Conservation (phyloP, 129 eudicot species). For the Flaveria brownii region DNA sequence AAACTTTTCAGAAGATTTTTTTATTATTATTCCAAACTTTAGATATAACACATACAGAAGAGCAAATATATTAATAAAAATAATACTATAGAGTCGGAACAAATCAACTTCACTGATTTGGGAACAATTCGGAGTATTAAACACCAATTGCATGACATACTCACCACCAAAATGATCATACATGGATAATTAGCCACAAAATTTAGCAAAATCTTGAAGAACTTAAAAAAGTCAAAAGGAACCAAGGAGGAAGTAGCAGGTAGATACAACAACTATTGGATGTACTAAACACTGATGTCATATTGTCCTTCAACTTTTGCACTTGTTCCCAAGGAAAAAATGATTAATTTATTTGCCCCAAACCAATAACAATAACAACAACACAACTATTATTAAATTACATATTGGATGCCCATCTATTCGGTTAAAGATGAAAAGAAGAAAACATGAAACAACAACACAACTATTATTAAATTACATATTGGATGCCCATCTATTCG, state of each 20-base stretch:
- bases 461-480: no score
- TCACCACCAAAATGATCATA: neutral
- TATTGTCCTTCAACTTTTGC: neutral
- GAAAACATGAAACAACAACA: neutral
- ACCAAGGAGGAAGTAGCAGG: no score
- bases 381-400: no score
- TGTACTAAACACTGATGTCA: no score
- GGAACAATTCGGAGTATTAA: neutral
- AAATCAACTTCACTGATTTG: neutral
- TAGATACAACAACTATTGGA: no score
- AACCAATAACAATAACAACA: neutral
- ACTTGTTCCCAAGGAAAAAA: neutral
- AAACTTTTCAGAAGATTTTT: neutral
- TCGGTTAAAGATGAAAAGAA: no score
- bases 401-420: no score
- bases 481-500: no score
- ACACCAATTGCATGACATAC: neutral
- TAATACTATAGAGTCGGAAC: no score
- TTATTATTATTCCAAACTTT: neutral
- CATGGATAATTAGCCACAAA: constrained; percentile 8
- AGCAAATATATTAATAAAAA: neutral
- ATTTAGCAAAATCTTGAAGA: neutral
- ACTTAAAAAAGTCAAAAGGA: neutral
- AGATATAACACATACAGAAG: neutral
- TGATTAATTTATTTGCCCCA: neutral